Base-by-base conservation (phyloP, 805 yeast species). In the Wickerhamiella alocasiicola region DNA sequence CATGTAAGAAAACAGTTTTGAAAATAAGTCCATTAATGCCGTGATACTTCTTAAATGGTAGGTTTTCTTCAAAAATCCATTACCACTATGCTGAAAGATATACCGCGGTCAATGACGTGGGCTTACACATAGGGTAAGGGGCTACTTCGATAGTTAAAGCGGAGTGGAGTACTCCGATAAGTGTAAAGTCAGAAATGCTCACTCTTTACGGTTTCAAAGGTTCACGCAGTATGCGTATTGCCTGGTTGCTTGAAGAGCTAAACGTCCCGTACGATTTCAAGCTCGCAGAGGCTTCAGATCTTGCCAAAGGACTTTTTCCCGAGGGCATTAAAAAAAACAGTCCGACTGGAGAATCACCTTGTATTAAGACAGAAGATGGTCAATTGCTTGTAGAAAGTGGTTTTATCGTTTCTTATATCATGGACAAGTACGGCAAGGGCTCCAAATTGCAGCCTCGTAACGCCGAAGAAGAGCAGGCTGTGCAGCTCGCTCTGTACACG, bases 221-320 rank as follows among this genome's bases (percentile, higher is more conserved):
- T 5, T 34, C 38, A 23, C 38, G 38, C 15, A 25, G 27, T 11
- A 25, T 34, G 21, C 20, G 38, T 11, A 26, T 34, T 15, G 21
- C 21, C 9, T 34, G 38, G 38, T 30, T 34, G 6, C 30, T 34
- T 11, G 38, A 34, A 25, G 38, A 34, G 16, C 30, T 34, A 4
- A 4, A 26, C 9, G 30, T 34, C 15, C 38, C 38, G 4, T 34
- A 34, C 18, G 38, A 34, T 16, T 24, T 34, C 21, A 16, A 24
- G 12, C 16, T 34, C 30, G 23, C 25, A 11, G 5, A 29, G 6
- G 12, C 21, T 13, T 17, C 36, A 12, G 38, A 25, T 15, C 30
- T 24, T 12, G 30, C 19, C 5, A 26, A 26, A 24, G 38, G 38
- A 9, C 16, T 12, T 6, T 24, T 16, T 23, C 23, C 38, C n/a